These are phyloP conservation scores for Scedosporium minutisporum DNA, from an alignment of 2,329 filamentous ascomycete genomes.

Conservation along the genomic window DNA sequence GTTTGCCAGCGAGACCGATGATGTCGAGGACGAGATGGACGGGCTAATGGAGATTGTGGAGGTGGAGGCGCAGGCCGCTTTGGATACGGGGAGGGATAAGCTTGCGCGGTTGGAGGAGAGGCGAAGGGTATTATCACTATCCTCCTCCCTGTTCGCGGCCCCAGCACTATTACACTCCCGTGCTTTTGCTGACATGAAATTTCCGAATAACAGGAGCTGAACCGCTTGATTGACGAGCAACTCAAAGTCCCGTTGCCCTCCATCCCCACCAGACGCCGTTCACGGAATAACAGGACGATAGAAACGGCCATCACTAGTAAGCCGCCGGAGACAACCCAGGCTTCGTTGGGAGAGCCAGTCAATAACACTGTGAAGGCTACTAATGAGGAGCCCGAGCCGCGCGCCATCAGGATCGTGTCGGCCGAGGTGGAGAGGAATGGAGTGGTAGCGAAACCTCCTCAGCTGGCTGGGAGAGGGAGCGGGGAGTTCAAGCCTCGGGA, in stretches of 20 bases:
- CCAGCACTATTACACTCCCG: neutral
- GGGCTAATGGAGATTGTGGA: constrained; percentile 23
- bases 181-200: neutral
- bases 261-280: constrained; percentile 12
- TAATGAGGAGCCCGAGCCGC: neutral
- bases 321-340: constrained; percentile 5
- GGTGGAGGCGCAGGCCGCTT: constrained; percentile 17
- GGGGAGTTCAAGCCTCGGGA: neutral
- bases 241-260: constrained; percentile 22
- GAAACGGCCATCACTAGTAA: constrained; percentile 7
- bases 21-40: constrained; percentile 26
- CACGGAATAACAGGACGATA: neutral
- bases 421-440: neutral
- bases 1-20: constrained; percentile 18
- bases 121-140: constrained; percentile 15
- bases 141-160: neutral
- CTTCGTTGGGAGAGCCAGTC: neutral
- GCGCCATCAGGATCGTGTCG: neutral
- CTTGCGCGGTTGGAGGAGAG: constrained; percentile 23
- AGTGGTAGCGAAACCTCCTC: neutral
- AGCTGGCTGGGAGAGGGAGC: constrained; percentile 5
- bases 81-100: constrained; percentile 22
- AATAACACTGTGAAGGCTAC: constrained; percentile 8
- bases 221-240: constrained; percentile 31
- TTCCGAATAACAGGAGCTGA: constrained; percentile 25